Conservation (phyloP, 306 rosid genomes). For the Sindora glabra region DNA sequence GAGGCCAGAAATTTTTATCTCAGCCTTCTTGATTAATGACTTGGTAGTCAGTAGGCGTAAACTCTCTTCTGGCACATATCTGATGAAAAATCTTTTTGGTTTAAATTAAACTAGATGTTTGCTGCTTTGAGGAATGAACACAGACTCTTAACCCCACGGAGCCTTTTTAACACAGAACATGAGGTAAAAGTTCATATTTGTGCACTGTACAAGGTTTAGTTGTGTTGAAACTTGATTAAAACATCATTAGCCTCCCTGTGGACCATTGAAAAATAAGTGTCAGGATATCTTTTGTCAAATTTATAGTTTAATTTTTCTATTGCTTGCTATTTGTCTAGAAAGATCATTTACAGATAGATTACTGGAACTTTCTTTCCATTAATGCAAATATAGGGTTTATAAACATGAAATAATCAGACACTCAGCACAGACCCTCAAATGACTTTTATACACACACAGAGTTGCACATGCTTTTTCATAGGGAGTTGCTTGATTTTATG, state of each 20-base stretch:
- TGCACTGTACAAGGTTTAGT: neutral
- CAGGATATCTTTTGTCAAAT: neutral
- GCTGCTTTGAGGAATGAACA: constrained; percentile 77
- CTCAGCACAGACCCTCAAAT: too few relatives aligned
- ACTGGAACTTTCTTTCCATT: too few relatives aligned
- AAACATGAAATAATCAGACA: too few relatives aligned
- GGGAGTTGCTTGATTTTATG: too few relatives aligned
- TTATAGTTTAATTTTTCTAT: neutral
- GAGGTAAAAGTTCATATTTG: constrained; percentile 47
- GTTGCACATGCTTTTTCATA: too few relatives aligned
- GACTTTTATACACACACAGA: too few relatives aligned
- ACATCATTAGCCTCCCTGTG: neutral
- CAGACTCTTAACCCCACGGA: constrained; percentile 38
- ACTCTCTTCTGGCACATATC: neutral
- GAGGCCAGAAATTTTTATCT: constrained; percentile 4
- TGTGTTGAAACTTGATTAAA: neutral
- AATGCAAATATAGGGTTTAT: too few relatives aligned
- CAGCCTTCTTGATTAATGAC: too few relatives aligned
- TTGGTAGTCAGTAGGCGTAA: neutral
- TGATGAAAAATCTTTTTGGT: neutral
- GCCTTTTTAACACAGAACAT: constrained; percentile 77
- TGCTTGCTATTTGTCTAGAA: too few relatives aligned
- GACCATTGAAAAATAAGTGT: neutral
- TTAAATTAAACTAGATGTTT: constrained; percentile 55
- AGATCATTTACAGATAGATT: too few relatives aligned